Base-by-base conservation (phyloP, 2,329 filamentous ascomycete species). In the Clonostachys rhizophaga region DNA sequence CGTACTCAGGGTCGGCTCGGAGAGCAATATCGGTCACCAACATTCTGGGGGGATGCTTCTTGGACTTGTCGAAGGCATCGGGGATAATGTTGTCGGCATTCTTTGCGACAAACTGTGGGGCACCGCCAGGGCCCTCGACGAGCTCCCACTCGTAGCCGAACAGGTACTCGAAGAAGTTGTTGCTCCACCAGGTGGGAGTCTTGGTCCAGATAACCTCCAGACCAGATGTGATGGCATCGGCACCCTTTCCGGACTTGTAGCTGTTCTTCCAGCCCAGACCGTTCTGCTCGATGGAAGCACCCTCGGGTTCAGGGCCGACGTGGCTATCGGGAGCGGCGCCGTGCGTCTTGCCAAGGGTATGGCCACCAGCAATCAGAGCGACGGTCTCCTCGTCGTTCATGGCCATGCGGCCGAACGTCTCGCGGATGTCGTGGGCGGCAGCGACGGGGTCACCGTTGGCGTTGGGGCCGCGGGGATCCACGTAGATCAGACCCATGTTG, bases 321-420 rank as follows among this genome's bases (percentile, higher is more conserved):
- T 89, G 77, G 52, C 78, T 76, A 16, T 75, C 68, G 14, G 81
- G 70, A 48, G 69, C 86, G 34, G 87, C 87, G 56, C 87, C 87
- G 66, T 91, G 87, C 0, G 86, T 89, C 79, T 91, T 91, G 58
- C 87, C 87, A 56, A 91, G 89, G 24, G 81, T 76, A 73, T 91
- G 87, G 37, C 87, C 87, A 60, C 87, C 87, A 37, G 84, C 84
- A 61, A 91, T 91, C 42, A 91, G 71, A 13, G 87, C 87, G 46
- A 88, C 87, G 0, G 87, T 91, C 74, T 91, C 87, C 67, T 88
- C 83, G 61, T 91, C 86, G 61, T 88, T 82, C 87, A 91, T 91
- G 51, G 87, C 47, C 43, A 49, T 42, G 14, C 16, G 12, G 34
- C 7, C 13, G 8, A 91, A 91, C 16, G 87, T 89, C 49, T 74